phyloP scores from a whole-genome alignment of 2,329 filamentous ascomycete species.

The Cordyceps sp. region DNA sequence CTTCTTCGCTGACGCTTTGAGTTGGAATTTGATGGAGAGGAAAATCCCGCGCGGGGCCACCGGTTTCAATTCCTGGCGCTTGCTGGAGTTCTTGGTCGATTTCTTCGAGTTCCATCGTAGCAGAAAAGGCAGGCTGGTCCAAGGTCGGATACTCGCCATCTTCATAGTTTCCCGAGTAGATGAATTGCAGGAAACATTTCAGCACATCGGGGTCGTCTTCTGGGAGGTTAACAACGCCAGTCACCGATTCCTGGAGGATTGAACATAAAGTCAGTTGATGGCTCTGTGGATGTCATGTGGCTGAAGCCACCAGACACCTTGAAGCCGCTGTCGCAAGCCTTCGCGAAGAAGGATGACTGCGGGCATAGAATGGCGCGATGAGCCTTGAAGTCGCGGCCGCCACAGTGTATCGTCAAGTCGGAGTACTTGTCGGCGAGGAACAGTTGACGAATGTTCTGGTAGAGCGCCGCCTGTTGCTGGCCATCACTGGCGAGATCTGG shows the following conservation, averaged over 20 bases:
- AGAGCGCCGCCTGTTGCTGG: too few species aligned
- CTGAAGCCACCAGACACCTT: constrained; percentile 6
- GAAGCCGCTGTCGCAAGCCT: constrained; percentile 10
- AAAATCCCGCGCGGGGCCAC: too few species aligned
- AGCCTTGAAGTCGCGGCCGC: constrained; percentile 11
- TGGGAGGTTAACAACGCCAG: constrained; percentile 8
- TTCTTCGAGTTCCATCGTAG: background rate
- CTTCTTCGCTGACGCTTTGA: too few species aligned
- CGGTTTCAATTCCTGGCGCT: too few species aligned
- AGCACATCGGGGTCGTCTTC: constrained; percentile 13
- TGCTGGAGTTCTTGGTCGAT: constrained; percentile 2
- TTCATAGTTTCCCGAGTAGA: constrained; percentile 11
- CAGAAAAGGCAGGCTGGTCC: too few species aligned
- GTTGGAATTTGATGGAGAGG: too few species aligned
- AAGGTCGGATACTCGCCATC: background rate
- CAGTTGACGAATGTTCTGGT: background rate
- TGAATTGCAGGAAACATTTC: constrained; percentile 11
- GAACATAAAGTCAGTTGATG: too few species aligned
- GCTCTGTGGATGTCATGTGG: too few species aligned
- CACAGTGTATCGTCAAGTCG: constrained; percentile 16
- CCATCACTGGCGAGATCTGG: too few species aligned
- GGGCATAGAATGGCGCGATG: constrained; percentile 18
- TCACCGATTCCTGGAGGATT: constrained; percentile 6
- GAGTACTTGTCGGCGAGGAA: constrained; percentile 8
- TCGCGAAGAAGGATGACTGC: constrained; percentile 14